Conservation (phyloP, 2,329 filamentous ascomycete genomes). For the Dothistroma pini region DNA sequence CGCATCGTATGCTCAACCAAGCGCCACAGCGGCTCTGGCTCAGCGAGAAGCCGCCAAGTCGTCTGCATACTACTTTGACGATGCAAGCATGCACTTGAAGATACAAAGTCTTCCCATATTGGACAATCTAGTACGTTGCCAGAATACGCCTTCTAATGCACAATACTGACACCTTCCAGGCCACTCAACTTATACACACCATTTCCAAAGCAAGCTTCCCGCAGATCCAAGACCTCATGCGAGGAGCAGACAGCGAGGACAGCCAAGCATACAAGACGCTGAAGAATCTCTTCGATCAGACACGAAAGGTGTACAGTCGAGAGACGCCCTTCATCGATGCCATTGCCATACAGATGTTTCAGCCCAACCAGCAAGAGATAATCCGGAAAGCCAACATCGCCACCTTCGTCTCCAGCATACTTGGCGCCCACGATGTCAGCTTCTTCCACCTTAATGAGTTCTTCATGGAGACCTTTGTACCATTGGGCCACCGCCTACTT, state of each 20-base stretch:
- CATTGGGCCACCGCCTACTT: conserved; percentile 54
- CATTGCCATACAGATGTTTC: conserved; percentile 37
- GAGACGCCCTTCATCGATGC: conserved; percentile 51
- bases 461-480: conserved; percentile 62
- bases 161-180: conserved; percentile 38
- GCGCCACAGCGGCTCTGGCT: conserved; percentile 9
- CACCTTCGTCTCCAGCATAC: conserved; percentile 61
- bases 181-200: conserved; percentile 56
- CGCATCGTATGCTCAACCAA: conserved; percentile 12
- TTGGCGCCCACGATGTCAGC: conserved; percentile 58
- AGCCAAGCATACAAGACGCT: conserved; percentile 61
- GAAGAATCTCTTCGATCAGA: conserved; percentile 61
- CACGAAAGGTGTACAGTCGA: conserved; percentile 58
- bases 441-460: conserved; percentile 61
- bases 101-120: conserved; percentile 59
- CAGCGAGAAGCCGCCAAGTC: conserved; percentile 15
- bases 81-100: conserved; percentile 48
- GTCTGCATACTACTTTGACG: conserved; percentile 35
- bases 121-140: conserved; percentile 54
- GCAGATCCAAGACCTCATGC: conserved; percentile 56
- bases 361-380: conserved; percentile 51
- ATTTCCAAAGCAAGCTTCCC: conserved; percentile 55
- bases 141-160: not conserved
- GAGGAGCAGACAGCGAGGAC: conserved; percentile 34
- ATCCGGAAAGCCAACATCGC: conserved; percentile 63